Evolutionary conservation across 2,329 filamentous ascomycete genomes (phyloP).

Genomic region (Colletotrichum neosansevieriae): DNA sequence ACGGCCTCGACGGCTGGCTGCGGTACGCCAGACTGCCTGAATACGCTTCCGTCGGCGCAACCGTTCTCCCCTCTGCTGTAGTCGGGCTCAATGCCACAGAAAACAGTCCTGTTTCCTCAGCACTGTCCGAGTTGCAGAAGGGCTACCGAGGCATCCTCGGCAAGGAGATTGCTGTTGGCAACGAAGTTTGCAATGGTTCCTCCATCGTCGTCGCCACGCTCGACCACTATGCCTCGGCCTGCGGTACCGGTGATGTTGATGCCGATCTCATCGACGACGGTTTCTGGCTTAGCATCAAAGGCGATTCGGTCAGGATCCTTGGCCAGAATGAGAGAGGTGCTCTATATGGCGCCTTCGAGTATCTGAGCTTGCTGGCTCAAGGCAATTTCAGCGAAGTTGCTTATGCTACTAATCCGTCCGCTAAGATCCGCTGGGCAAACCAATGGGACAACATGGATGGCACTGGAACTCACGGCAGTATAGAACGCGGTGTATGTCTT

Average conservation of each 20-base stretch:
- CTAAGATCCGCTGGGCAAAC: constrained; percentile 76
- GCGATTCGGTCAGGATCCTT: constrained; percentile 65
- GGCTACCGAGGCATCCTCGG: constrained; percentile 70
- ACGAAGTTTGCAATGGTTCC: constrained; percentile 21
- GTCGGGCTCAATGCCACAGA: constrained; percentile 65
- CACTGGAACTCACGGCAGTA: constrained; percentile 56
- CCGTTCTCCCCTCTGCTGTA: constrained; percentile 60
- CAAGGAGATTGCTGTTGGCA: constrained; percentile 53
- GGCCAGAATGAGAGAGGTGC: constrained; percentile 76
- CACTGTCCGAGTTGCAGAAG: constrained; percentile 68
- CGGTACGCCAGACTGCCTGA: constrained; percentile 68
- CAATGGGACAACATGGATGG: constrained; percentile 79
- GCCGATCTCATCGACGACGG: constrained; percentile 65
- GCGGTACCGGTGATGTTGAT: constrained; percentile 57
- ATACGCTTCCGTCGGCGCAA: constrained; percentile 45
- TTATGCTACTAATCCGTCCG: constrained; percentile 67
- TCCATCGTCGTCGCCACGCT: constrained; percentile 44
- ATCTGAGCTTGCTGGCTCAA: constrained; percentile 73
- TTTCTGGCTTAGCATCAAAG: constrained; percentile 69
- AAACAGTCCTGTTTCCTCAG: constrained; percentile 68
- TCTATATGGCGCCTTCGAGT: constrained; percentile 77
- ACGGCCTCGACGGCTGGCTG: constrained; percentile 72
- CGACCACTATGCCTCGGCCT: constrained; percentile 44
- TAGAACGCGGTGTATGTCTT: constrained; percentile 67
- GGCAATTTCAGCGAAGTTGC: constrained; percentile 58